Base-by-base conservation (phyloP, 148 eudicot genomes). In the Nepenthes mirabilis region DNA sequence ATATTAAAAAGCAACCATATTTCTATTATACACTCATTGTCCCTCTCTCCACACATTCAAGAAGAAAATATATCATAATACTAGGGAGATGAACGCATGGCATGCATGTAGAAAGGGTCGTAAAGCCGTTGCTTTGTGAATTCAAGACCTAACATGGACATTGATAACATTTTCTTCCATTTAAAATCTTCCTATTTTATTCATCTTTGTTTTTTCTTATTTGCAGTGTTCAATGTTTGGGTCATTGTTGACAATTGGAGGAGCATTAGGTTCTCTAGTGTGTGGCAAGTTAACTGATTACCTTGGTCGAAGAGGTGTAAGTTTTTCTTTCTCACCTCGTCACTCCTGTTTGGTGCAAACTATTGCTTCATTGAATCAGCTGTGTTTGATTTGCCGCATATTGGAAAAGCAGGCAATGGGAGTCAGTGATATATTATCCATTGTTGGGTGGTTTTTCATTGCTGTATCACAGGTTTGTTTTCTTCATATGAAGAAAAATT, bases 191-290 rank as follows among this genome's bases (percentile, higher is more conserved):
- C 2, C 34, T 35, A 6, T 58, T 45, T 58, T 32, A 23, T 55
- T 34, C 2, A 23, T 1, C 12, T 60, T 43, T 3, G 23, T 23
- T 23, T 43, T 9, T 52, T 65, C 9, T 8, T 58, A 2, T 47
- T 37, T 72, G 71, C 58, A 77, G 81, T 77, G 43, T 67, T 77
- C 81, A 57, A 36, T 77, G 8, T 77, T 77, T 14, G 73, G 67
- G 56, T 73, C 81, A 34, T 51, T 73, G 43, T 4, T 52, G 50
- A 60, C 58, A 45, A 40, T 70, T 3, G 77, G 81, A 52, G 75
- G 61, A 12, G 56, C 56, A 43, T 35, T 77, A 10, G 74, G 75
- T 53, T 63, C 77, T 12, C 9, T 73, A 45, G 47, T 74, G 9
- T 58, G 75, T 47, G 77, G 81, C 10, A 68, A 70, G 61, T 13